Conservation (phyloP, 495 filamentous ascomycete species). For the Penicillium dipodomyicola region DNA sequence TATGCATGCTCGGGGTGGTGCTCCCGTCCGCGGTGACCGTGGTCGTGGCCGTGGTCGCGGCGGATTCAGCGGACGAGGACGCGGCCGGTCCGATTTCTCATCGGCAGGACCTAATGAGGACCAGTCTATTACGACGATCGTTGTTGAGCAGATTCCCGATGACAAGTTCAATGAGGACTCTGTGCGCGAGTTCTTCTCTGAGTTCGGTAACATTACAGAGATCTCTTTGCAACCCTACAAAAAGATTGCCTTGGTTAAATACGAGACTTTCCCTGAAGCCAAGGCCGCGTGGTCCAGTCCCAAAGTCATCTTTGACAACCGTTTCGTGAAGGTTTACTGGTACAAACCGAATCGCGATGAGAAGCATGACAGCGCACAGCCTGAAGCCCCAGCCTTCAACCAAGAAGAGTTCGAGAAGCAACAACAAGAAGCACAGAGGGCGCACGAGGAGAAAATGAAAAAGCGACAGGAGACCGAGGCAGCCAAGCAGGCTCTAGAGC, state of each 20-base stretch:
- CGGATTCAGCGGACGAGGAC: conserved; percentile 48
- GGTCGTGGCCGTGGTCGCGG: conserved; percentile 51
- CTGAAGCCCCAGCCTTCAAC: conserved; percentile 55
- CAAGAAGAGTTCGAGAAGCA: conserved; percentile 72
- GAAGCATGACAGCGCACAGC: conserved; percentile 27
- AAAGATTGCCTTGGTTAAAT: conserved; percentile 79
- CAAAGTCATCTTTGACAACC: conserved; percentile 93
- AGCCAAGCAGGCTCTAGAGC: conserved; percentile 69
- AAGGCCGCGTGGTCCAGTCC: conserved; percentile 84
- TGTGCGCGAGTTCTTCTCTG: conserved; percentile 77
- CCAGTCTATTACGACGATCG: conserved; percentile 72
- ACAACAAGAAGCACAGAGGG: conserved; percentile 76
- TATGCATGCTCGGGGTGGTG: conserved; percentile 34
- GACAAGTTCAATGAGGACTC: conserved; percentile 74
- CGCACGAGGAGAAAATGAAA: conserved; percentile 70
- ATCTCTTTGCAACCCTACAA: conserved; percentile 75
- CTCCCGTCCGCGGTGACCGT: conserved; percentile 39
- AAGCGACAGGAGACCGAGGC: conserved; percentile 73
- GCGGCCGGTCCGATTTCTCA: conserved; percentile 67
- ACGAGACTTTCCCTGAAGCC: conserved; percentile 66
- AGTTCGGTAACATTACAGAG: conserved; percentile 75
- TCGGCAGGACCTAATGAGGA: conserved; percentile 72
- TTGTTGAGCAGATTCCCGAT: conserved; percentile 90
- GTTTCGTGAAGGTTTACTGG: conserved; percentile 99
- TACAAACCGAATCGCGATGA: conserved; percentile 60